These are phyloP conservation scores for Stephanodiscus minutulus DNA, from an alignment of 108 stramenopile genomes.

Conservation along the genomic window DNA sequence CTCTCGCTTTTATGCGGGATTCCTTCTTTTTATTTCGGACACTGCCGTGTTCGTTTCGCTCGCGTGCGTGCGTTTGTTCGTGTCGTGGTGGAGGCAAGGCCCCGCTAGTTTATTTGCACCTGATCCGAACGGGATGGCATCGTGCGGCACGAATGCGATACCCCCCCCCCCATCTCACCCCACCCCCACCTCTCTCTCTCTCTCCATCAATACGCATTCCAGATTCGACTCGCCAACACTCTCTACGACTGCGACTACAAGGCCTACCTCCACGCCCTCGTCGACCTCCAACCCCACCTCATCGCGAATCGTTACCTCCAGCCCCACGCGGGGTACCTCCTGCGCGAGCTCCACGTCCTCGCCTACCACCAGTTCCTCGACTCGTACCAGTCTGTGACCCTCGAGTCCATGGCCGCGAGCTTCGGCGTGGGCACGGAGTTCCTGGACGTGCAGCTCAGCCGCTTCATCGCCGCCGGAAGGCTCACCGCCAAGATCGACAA, in stretches of 20 bases:
- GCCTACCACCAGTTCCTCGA: conserved; percentile 98
- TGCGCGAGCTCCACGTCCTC: conserved; percentile 93
- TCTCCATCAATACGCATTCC: neutral
- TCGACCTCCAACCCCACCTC: conserved; percentile 80
- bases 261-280: conserved; percentile 88
- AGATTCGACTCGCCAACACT: conserved; percentile 76
- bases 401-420: conserved; percentile 90
- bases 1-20: neutral
- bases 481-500: conserved; percentile 98
- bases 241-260: conserved; percentile 97
- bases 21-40: neutral
- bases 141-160: too few relatives aligned
- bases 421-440: conserved; percentile 93
- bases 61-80: too few relatives aligned
- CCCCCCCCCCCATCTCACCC: neutral
- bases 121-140: too few relatives aligned
- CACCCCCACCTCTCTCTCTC: too few relatives aligned
- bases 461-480: conserved; percentile 95
- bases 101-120: neutral
- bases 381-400: conserved; percentile 96
- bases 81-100: too few relatives aligned
- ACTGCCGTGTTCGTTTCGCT: too few relatives aligned
- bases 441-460: conserved; percentile 93
- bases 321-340: conserved; percentile 83
- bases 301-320: conserved; percentile 84